Conservation (phyloP, 805 yeast genomes). For the Ogataea glucozyma region DNA sequence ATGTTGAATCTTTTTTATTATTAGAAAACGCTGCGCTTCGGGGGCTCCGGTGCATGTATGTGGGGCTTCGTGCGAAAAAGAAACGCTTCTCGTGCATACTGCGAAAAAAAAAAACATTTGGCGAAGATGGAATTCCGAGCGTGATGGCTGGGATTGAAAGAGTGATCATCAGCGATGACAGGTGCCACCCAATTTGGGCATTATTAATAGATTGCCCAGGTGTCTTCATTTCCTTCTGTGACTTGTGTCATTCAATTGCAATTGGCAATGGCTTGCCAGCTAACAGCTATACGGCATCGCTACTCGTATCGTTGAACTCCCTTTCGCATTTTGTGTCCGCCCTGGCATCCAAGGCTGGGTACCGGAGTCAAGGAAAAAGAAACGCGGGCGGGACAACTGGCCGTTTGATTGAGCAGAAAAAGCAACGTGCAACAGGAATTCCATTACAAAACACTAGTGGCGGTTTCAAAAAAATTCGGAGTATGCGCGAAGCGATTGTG, state of each 20-base stretch:
- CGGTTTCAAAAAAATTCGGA: neutral
- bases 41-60: constrained; percentile 2
- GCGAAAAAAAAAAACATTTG: constrained; percentile 2
- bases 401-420: constrained; percentile 7
- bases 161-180: no score
- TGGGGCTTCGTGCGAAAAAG: constrained; percentile 8
- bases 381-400: constrained; percentile 8
- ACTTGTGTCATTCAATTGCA: no score
- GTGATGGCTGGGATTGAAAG: constrained; percentile 1
- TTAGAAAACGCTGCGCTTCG: constrained; percentile 3
- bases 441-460: neutral
- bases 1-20: neutral
- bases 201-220: no score
- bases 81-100: constrained; percentile 5
- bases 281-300: no score
- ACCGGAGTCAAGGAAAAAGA: no score
- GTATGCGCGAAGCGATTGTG: neutral
- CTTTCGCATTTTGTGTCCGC: no score
- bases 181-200: no score
- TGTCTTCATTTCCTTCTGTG: no score
- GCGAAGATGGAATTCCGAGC: constrained; percentile 3
- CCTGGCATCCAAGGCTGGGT: no score
- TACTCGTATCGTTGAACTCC: no score
- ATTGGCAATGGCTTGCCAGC: no score
- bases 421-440: constrained; percentile 4